Base-by-base conservation (phyloP, 495 filamentous ascomycete genomes). In the Hyaloscypha hepaticicola region DNA sequence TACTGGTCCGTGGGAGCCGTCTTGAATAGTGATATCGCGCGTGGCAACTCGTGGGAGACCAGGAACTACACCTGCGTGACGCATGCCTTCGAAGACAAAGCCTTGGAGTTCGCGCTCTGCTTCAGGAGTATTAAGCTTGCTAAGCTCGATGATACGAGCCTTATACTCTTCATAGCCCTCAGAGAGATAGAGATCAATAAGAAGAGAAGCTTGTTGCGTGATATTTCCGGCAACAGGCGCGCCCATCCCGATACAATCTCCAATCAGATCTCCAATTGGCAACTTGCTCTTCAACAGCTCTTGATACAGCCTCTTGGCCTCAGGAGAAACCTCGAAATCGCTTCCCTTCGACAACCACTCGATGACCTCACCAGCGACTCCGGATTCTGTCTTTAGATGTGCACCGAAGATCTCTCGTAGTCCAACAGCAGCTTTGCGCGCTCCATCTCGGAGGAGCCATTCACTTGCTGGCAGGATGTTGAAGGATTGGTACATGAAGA, bases 151-250 rank as follows among this genome's bases (percentile, higher is more conserved):
- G 74, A 93, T 84, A 34, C 85, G 85, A 1, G 82, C 77, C 21
- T 87, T 75, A 69, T 92, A 80, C 26, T 75, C 34, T 45, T 68
- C 61, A 52, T 81, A 79, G 63, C 85, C 85, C 8, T 82, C 77
- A 0, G 81, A 82, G 27, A 92, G 79, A 77, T 90, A 96, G 77
- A 87, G 91, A 70, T 96, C 91, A 21, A 94, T 82, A 9, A 92
- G 82, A 72, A 91, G 89, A 11, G 90, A 88, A 68, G 94, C 88
- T 65, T 88, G 82, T 72, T 91, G 88, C 2, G 82, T 86, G 66
- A 93, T 87, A 69, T 85, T 91, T 2, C 90, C 84, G 2, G 90
- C 84, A 5, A 91, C 84, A 22, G 76, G 70, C 7, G 79, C 76
- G 9, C 72, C 74, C 88, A 93, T 12, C 85, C 86, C 66, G 16